Evolutionary conservation across 306 rosid species (phyloP), one percentile per base, ranked within the genome.

Genomic region (Vigna reflexopilosa): DNA sequence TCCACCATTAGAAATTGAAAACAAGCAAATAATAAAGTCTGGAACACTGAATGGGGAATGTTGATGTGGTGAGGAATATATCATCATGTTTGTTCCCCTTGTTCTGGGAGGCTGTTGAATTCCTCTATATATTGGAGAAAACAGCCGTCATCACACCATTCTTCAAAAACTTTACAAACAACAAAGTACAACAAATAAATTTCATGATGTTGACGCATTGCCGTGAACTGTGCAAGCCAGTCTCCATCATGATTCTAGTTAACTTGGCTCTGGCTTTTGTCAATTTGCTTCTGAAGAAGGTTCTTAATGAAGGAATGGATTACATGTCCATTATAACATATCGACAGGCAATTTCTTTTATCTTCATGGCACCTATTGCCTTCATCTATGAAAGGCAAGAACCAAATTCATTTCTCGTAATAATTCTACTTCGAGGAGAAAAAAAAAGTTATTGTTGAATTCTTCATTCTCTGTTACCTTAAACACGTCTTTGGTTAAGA

Each of bases 321-420:
- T 81, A 77, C 77, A 76, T 87, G 83, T 47, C 82, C 20, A 82
- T 94, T 17, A 81, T 89, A 75, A 78, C 86, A 49, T 94, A 89
- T 77, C 70, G 98, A 58, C 97, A 92, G 75, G 17, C 76, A 16
- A 73, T 88, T 84, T 86, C 97, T 22, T 85, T 88, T 34, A 66
- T 83, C 78, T 89, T 92, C 84, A 82, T 94, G 90, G 76, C 89
- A 12, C 95, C 92, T 19, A 81, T 92, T 73, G 97, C 97, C 34
- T 89, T 55, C 62, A 82, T 92, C 62, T 80, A 85, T 88, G 97
- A 89, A 54, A 83, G 97, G 97, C 87, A 75, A 55, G 44, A 36
- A 24, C 42, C 75, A 48, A 6, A 13, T 45, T 44, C 57, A 66
- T 65, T 65, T n/a, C 9, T 36, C 4, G 17, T 34, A 7, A 32